These are phyloP conservation scores for Ganoderma resinaceum DNA, from an alignment of 1,284 basidiomycete species.

Conservation along the genomic window DNA sequence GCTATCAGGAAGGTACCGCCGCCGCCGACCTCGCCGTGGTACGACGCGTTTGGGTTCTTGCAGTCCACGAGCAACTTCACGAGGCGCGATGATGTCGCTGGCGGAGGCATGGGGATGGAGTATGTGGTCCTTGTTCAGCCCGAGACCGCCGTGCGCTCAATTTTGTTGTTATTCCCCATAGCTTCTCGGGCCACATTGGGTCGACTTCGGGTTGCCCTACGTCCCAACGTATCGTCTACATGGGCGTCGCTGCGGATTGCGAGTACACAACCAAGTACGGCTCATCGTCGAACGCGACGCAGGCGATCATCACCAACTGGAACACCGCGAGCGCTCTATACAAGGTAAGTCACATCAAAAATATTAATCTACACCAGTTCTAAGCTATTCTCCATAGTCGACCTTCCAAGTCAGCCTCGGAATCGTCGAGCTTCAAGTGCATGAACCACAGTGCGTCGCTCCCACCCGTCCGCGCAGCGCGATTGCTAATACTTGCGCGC, in stretches of 20 bases:
- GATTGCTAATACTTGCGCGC: background rate
- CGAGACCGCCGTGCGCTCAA: background rate
- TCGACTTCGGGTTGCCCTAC: conserved; percentile 77
- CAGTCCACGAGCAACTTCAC: conserved; percentile 42
- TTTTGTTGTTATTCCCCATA: conserved; percentile 38
- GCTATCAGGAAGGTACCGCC: conserved; percentile 47
- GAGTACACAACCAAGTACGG: conserved; percentile 74
- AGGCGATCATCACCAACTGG: conserved; percentile 80
- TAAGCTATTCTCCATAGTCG: conserved; percentile 41
- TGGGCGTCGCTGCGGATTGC: conserved; percentile 92
- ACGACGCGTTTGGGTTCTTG: conserved; percentile 47
- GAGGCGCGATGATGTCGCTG: conserved; percentile 65
- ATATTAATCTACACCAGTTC: background rate
- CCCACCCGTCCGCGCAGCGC: background rate
- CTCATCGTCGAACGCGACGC: conserved; percentile 68
- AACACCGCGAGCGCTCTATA: conserved; percentile 84
- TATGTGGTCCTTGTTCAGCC: conserved; percentile 39
- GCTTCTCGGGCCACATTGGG: conserved; percentile 75
- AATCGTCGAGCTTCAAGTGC: conserved; percentile 82
- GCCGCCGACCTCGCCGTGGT: conserved; percentile 46
- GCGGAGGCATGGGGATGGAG: conserved; percentile 59
- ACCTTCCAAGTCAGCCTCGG: conserved; percentile 91
- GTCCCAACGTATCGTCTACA: conserved; percentile 78
- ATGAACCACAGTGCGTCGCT: conserved; percentile 51
- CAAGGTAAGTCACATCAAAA: conserved; percentile 52